Evolutionary conservation across 208 protist species (phyloP).

Genomic region (Leishmania turanica): DNA sequence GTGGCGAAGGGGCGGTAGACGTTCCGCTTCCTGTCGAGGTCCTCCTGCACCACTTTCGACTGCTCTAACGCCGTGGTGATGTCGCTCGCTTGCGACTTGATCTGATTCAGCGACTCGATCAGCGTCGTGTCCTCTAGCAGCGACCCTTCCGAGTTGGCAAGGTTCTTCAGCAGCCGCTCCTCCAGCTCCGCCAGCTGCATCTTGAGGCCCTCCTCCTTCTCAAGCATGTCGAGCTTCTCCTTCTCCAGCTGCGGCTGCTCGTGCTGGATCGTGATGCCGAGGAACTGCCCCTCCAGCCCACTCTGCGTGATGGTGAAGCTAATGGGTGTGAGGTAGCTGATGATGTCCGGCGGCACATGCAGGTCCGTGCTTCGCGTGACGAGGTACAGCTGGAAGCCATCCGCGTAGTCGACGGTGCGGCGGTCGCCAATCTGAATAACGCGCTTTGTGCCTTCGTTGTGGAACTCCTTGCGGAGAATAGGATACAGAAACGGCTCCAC

Average conservation of each 20-base stretch:
- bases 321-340: constrained; percentile 92
- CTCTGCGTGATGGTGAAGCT: constrained; percentile 98
- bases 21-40: constrained; percentile 95
- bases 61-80: constrained; percentile 90
- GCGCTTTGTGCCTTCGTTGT: constrained; percentile 88
- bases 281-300: constrained; percentile 97
- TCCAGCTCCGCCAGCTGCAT: constrained; percentile 94
- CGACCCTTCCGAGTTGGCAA: constrained; percentile 94
- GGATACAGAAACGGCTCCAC: constrained; percentile 97
- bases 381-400: constrained; percentile 97
- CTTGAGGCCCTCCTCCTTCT: constrained; percentile 97
- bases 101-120: constrained; percentile 95
- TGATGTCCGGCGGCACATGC: constrained; percentile 91
- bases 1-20: constrained; percentile 95
- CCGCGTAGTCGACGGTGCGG: constrained; percentile 95
- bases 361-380: constrained; percentile 92
- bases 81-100: constrained; percentile 94
- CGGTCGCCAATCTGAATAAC: constrained; percentile 97
- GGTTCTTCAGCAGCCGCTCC: constrained; percentile 91
- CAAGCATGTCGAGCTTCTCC: constrained; percentile 92
- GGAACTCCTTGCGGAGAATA: constrained; percentile 94
- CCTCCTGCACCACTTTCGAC: constrained; percentile 86
- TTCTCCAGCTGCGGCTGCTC: constrained; percentile 98
- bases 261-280: constrained; percentile 95
- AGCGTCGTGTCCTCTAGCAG: constrained; percentile 96